Evolutionary conservation across 202 grass and related monocot species (phyloP), one percentile per base, ranked within the genome.

Genomic region (Dendrocalamus latiflorus): DNA sequence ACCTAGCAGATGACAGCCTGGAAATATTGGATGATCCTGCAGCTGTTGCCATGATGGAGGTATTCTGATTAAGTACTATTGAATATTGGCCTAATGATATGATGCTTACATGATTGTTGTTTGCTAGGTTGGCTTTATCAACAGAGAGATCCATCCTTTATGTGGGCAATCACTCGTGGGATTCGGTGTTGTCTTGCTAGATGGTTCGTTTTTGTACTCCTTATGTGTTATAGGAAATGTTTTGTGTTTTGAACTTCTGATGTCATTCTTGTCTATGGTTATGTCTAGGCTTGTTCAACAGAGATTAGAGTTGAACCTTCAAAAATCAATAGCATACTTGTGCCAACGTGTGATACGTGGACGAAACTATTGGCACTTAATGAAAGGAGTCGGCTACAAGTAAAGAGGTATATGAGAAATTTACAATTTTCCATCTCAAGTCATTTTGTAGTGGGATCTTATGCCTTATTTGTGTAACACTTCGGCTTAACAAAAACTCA

Each of bases 1-100:
- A 95, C 88, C 86, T 91, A 80, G 83, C 89, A 75, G 95, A 95
- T 79, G 85, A 91, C 22, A 98, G 89, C 74, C 58, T 93, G 68
- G 93, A 98, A 91, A 93, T 98, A 95, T 85, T 98, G 67, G 93
- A 95, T 55, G 95, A 98, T 95, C 95, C 95, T 79, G 89, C 83
- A 8, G 72, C 89, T 37, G 72, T 90, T 33, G 93, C 92, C 36
- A 88, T 98, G 95, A 68, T 79, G 45, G 93, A 98, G 93, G 95
- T 98, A 91, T 78, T 71, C 51, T 44, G 8, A 65, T 56, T 57
- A 48, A 69, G 33, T 59, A 47, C 22, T 60, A 22, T 74, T 47
- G 65, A 37, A 66, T 75, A 77, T 86, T 57, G 8, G 59, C 58
- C 25, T 77, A 61, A 41, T 82, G 62, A 25, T 91, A 66, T 57